A percentile compares a stretch with the other conserved stretches of the same genome.
phyloP scores from a whole-genome alignment of 148 eudicot species.

The Vaccinium corymbosum region DNA sequence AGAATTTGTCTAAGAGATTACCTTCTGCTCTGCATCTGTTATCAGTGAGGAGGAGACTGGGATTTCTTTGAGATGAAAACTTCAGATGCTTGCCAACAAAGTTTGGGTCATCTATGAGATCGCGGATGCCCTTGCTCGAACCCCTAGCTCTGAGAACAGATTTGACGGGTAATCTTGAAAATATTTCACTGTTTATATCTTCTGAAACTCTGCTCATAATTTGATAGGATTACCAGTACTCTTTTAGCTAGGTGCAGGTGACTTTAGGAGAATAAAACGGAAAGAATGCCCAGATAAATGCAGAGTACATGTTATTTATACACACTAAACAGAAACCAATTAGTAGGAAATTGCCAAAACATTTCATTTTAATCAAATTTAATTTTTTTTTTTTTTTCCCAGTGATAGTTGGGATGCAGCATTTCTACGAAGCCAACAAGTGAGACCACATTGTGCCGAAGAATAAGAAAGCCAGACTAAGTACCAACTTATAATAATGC shows the following conservation, averaged over 20 bases:
- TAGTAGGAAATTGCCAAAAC: too few relatives aligned
- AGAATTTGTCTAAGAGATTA: background rate
- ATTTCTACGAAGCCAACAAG: too few relatives aligned
- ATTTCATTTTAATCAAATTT: too few relatives aligned
- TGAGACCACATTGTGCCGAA: too few relatives aligned
- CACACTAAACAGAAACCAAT: too few relatives aligned
- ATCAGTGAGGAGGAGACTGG: conserved; percentile 2
- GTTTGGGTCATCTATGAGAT: background rate
- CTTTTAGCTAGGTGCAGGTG: background rate
- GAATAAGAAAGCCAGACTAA: too few relatives aligned
- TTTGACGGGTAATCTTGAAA: background rate
- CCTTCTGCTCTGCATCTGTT: background rate
- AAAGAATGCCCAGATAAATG: too few relatives aligned
- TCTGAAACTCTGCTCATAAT: background rate
- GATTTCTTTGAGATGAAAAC: background rate
- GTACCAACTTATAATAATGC: too few relatives aligned
- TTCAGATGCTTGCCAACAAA: background rate
- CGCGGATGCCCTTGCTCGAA: too few relatives aligned
- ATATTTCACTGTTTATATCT: background rate
- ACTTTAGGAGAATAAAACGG: background rate
- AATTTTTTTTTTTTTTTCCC: too few relatives aligned
- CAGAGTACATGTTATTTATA: too few relatives aligned
- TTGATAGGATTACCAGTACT: background rate
- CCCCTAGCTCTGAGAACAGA: background rate
- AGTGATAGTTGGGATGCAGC: too few relatives aligned